Base-by-base conservation (phyloP, 2,329 filamentous ascomycete genomes). In the Aspergillus caelatus region DNA sequence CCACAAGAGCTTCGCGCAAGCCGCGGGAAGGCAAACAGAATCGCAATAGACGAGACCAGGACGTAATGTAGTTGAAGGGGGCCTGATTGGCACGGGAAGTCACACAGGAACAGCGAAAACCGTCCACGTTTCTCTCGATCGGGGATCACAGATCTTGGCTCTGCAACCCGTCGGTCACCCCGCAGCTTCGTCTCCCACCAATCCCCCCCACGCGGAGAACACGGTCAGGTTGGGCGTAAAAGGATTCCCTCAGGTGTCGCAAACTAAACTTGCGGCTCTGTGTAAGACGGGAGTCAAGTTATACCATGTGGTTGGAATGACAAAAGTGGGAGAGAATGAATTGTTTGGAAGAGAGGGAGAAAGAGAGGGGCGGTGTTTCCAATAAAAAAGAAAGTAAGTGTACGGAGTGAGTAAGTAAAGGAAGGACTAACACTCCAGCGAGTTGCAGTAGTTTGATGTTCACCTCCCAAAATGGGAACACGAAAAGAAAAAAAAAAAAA, bases 101-200 rank as follows among this genome's bases (percentile, higher is more conserved):
- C 48, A 46, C 55, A 63, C 58, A 62, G 52, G 14, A 48, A 45
- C 39, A 34, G 52, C 39, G 46, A 60, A 26, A 43, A 34, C 56
- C 53, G 67, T 67, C 64, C 67, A 70, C 68, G 67, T 70, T 70
- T 64, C 61, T 28, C 58, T 64, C 60, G 55, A 63, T 66, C 58
- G 60, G 63, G 63, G 62, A 69, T 64, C 63, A 59, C 45, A 64
- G 62, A 69, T 70, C 64, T 67, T 63, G 62, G 64, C 62, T 59
- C 65, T 66, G 65, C 63, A 70, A 60, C 61, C 57, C 48, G 62
- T 63, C 46, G 60, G 62, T 59, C 65, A 68, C 67, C 67, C 68
- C 67, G 67, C 68, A 69, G 63, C 61, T 58, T 58, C 60, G 60
- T 61, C 60, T 64, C 61, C 63, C 62, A 61, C 63, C 62, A 52